A percentile compares a stretch with the other conserved stretches of the same genome.
phyloP scores from a whole-genome alignment of 257 asterid genomes.

The Salvia hispanica region DNA sequence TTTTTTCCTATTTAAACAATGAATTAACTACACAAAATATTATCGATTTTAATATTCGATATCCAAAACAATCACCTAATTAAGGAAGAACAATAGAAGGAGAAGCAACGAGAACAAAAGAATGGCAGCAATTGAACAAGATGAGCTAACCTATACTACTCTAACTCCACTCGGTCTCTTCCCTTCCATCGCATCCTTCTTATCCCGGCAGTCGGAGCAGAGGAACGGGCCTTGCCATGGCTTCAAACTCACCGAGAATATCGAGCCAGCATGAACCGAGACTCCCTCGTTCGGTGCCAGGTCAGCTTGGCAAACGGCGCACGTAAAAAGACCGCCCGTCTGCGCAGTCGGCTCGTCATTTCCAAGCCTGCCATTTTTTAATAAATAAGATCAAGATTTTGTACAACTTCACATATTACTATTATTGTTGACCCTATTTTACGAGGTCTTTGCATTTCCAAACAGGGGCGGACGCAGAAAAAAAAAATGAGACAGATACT shows the following conservation, averaged over 20 bases:
- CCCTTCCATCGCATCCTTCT: conserved; percentile 86
- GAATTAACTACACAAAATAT: conserved; percentile 12
- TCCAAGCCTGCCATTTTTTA: conserved; percentile 56
- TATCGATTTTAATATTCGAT: conserved; percentile 3
- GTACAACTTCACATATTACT: background rate
- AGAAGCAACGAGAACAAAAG: background rate
- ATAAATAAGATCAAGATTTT: background rate
- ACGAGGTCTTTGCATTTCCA: conserved; percentile 1
- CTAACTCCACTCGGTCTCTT: conserved; percentile 44
- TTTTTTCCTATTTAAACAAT: conserved; percentile 12
- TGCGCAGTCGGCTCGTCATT: conserved; percentile 49
- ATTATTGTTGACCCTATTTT: background rate
- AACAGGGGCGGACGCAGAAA: too few species aligned
- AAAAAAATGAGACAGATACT: too few species aligned
- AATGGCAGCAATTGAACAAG: conserved; percentile 1
- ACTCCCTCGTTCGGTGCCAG: conserved; percentile 75
- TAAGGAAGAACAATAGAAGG: background rate
- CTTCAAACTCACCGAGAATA: conserved; percentile 67
- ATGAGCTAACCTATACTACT: conserved; percentile 28
- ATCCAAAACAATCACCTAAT: conserved; percentile 20
- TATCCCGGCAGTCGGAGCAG: conserved; percentile 65
- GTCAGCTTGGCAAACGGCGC: conserved; percentile 74
- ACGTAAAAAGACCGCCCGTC: conserved; percentile 52
- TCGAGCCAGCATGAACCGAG: conserved; percentile 77
- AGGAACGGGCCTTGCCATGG: conserved; percentile 96